Percentiles rank a stretch among this genome's conserved stretches.
Conservation (phyloP, 192 early-diverging fungal genomes). For the Physocladia obscura region DNA sequence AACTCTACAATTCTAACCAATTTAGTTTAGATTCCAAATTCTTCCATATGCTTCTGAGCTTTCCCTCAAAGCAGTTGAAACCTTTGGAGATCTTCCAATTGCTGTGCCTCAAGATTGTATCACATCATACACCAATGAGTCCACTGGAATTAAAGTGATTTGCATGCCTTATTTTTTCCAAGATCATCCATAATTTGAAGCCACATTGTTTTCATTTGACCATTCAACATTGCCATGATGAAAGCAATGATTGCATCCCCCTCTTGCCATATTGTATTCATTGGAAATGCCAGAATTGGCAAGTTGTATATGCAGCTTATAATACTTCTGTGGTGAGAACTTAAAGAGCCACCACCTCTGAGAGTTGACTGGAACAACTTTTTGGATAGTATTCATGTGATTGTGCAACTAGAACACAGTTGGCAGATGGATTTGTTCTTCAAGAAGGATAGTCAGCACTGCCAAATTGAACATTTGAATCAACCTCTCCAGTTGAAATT, state of each 20-base stretch:
- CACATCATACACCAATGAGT: neutral
- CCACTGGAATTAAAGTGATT: neutral
- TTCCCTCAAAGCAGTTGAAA: too few relatives aligned
- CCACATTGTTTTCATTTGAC: neutral
- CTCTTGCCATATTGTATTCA: neutral
- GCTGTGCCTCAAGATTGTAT: neutral
- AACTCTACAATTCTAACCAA: too few relatives aligned
- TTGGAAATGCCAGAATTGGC: slow-evolving; percentile 2
- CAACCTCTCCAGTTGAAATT: neutral
- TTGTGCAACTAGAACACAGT: neutral
- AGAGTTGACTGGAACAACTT: neutral
- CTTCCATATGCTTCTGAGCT: too few relatives aligned
- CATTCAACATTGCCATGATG: neutral
- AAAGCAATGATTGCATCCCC: neutral
- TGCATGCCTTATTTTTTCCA: neutral
- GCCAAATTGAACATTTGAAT: neutral
- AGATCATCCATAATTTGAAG: neutral
- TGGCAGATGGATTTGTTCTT: neutral
- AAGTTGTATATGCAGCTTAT: slow-evolving; percentile 8
- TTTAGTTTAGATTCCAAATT: too few relatives aligned
- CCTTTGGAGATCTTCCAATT: neutral
- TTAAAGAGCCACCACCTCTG: neutral
- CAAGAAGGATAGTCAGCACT: neutral
- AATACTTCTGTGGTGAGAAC: neutral
- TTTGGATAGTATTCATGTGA: neutral